Percentiles rank a stretch among this genome's conserved stretches.
phyloP scores from a whole-genome alignment of 768 basidiomycete genomes.

The Daedaleopsis nitida region DNA sequence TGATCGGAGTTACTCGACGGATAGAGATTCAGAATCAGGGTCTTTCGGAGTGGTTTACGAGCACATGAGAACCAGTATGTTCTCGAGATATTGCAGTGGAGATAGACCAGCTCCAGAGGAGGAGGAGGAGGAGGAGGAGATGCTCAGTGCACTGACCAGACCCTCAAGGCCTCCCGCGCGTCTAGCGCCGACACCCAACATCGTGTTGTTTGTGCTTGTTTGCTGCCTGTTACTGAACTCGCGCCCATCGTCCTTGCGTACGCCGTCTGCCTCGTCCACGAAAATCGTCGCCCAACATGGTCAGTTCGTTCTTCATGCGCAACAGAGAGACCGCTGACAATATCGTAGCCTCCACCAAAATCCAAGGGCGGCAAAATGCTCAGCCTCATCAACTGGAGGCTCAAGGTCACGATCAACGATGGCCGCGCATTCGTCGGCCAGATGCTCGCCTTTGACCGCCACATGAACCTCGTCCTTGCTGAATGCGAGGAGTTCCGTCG shows the following conservation, averaged over 20 bases:
- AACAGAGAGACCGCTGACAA: neutral
- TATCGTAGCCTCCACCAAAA: slow-evolving; percentile 85
- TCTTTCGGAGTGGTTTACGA: too few species aligned
- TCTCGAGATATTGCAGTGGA: too few species aligned
- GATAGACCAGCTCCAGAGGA: too few species aligned
- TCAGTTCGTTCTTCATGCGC: slow-evolving; percentile 24
- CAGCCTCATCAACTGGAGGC: slow-evolving; percentile 94
- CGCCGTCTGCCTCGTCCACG: slow-evolving; percentile 29
- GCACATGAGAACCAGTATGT: too few species aligned
- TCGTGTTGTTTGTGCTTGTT: slow-evolving; percentile 36
- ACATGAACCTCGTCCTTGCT: slow-evolving; percentile 98
- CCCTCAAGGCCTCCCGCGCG: too few species aligned
- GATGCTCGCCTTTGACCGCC: slow-evolving; percentile 99
- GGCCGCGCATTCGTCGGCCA: slow-evolving; percentile 94
- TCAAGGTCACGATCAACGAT: slow-evolving; percentile 97
- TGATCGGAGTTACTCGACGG: too few species aligned
- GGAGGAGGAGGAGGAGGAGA: too few species aligned
- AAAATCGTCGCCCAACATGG: slow-evolving; percentile 54
- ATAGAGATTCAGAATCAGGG: too few species aligned
- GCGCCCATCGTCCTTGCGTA: slow-evolving; percentile 22
- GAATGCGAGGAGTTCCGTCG: slow-evolving; percentile 98
- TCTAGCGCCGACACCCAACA: neutral
- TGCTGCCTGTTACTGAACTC: slow-evolving; percentile 24
- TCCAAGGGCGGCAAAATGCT: slow-evolving; percentile 99
- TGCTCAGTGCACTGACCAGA: too few species aligned